phyloP scores from a whole-genome alignment of 1,139 yeast genomes.

The Suhomyces taliae region DNA sequence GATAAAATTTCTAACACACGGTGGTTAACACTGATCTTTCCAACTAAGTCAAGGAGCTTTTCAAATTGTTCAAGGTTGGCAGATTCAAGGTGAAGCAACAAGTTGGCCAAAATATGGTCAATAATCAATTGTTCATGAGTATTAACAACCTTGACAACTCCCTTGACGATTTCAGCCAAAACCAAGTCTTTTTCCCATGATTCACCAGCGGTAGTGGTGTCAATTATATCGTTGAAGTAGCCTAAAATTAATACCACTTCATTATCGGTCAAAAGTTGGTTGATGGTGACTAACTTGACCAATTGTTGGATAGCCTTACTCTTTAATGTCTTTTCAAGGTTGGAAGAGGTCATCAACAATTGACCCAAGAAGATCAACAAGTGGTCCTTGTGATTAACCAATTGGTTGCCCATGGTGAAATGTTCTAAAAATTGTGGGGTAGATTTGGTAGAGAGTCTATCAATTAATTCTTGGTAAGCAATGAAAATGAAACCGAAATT shows the following conservation, averaged over 20 bases:
- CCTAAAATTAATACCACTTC: slow-evolving; percentile 67
- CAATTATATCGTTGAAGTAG: slow-evolving; percentile 61
- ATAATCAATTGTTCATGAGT: slow-evolving; percentile 38
- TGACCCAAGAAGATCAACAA: slow-evolving; percentile 65
- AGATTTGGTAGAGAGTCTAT: slow-evolving; percentile 12
- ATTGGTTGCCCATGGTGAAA: slow-evolving; percentile 20
- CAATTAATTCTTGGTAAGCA: slow-evolving; percentile 27
- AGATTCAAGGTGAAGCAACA: slow-evolving; percentile 41
- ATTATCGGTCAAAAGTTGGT: slow-evolving; percentile 45
- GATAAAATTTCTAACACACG: slow-evolving; percentile 51
- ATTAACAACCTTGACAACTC: slow-evolving; percentile 52
- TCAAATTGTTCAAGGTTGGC: slow-evolving; percentile 26
- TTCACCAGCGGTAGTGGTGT: slow-evolving; percentile 31
- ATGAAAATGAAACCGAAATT: slow-evolving; percentile 55
- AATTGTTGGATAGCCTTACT: slow-evolving; percentile 67
- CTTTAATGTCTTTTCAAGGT: slow-evolving; percentile 65
- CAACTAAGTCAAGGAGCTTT: slow-evolving; percentile 45
- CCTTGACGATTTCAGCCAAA: slow-evolving; percentile 41
- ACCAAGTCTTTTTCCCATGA: slow-evolving; percentile 35
- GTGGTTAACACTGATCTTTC: slow-evolving; percentile 44
- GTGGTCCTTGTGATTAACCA: slow-evolving; percentile 58
- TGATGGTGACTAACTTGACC: slow-evolving; percentile 50
- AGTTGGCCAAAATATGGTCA: slow-evolving; percentile 59
- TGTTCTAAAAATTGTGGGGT: slow-evolving; percentile 13
- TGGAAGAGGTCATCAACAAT: slow-evolving; percentile 65